These are phyloP conservation scores for Tolypocladium album DNA, from an alignment of 2,329 filamentous ascomycete genomes.

Conservation along the genomic window DNA sequence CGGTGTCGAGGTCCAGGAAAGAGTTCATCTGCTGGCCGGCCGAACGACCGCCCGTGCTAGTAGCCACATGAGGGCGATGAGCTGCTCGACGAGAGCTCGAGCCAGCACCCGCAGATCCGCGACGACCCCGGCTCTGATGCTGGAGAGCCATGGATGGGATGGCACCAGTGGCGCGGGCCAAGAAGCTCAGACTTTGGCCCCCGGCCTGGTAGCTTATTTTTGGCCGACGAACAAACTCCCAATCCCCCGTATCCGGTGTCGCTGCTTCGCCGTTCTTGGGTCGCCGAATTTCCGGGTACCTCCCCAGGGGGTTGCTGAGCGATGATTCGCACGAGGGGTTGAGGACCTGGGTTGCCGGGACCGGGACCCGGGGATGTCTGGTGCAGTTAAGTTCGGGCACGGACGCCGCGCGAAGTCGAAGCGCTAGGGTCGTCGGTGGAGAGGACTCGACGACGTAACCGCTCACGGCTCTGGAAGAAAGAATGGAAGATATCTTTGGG, in stretches of 20 bases:
- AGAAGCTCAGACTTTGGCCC: neutral
- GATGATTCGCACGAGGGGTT: neutral
- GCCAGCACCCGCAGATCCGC: neutral
- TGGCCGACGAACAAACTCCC: neutral
- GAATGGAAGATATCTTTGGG: neutral
- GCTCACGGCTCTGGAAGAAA: neutral
- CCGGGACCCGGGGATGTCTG: neutral
- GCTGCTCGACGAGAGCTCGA: conserved; percentile 1
- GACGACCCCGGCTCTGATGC: neutral
- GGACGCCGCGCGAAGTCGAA: neutral
- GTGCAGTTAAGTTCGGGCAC: neutral
- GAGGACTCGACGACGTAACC: neutral
- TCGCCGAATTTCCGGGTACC: neutral
- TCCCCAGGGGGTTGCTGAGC: neutral
- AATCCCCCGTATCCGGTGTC: neutral
- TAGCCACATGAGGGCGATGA: neutral
- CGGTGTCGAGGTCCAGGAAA: conserved; percentile 5
- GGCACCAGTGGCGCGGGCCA: neutral
- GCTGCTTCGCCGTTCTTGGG: neutral
- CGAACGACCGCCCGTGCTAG: neutral
- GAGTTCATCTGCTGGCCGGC: conserved; percentile 4
- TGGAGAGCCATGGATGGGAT: neutral
- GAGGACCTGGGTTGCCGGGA: neutral
- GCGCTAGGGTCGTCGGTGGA: neutral
- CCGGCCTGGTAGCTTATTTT: neutral